These are phyloP conservation scores for Glaciozyma antarctica DNA, from an alignment of 768 basidiomycete genomes.

Conservation along the genomic window DNA sequence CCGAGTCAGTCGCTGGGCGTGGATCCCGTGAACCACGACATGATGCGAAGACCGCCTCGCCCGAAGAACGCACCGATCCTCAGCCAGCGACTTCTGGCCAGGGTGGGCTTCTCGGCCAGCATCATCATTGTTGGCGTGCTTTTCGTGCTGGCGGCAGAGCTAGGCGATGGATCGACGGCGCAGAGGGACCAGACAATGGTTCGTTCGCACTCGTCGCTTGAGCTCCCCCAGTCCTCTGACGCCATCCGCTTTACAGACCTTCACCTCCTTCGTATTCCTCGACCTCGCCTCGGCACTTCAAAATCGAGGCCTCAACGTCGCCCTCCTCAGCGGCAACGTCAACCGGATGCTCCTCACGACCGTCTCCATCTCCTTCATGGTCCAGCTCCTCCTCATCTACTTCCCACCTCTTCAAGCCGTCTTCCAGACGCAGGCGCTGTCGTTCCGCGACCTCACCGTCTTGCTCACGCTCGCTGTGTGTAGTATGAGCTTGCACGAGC, in stretches of 20 bases:
- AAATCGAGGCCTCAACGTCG: conserved; percentile 82
- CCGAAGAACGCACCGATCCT: conserved; percentile 86
- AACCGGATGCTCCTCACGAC: conserved; percentile 87
- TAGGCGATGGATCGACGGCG: conserved; percentile 73
- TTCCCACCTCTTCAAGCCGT: conserved; percentile 80
- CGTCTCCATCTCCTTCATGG: conserved; percentile 72
- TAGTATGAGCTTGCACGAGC: conserved; percentile 29
- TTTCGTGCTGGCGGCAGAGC: conserved; percentile 72
- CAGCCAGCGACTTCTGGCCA: conserved; percentile 56
- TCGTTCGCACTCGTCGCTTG: conserved; percentile 34
- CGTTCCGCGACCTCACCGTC: conserved; percentile 56
- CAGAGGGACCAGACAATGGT: conserved; percentile 94
- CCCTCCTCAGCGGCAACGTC: conserved; percentile 49
- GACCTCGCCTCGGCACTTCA: conserved; percentile 92
- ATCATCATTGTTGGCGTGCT: conserved; percentile 83
- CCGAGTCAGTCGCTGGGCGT: conserved; percentile 88
- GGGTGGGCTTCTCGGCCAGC: conserved; percentile 85
- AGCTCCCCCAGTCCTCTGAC: neutral
- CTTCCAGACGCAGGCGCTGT: conserved; percentile 84
- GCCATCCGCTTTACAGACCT: conserved; percentile 54
- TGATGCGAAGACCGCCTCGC: conserved; percentile 88
- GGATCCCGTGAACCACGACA: conserved; percentile 84
- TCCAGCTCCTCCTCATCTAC: conserved; percentile 78
- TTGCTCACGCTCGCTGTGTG: conserved; percentile 56
- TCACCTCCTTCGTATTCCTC: conserved; percentile 92